Evolutionary conservation across 2,329 filamentous ascomycete species (phyloP), one percentile per base, ranked within the genome.

Genomic region (Seiridium cupressi): DNA sequence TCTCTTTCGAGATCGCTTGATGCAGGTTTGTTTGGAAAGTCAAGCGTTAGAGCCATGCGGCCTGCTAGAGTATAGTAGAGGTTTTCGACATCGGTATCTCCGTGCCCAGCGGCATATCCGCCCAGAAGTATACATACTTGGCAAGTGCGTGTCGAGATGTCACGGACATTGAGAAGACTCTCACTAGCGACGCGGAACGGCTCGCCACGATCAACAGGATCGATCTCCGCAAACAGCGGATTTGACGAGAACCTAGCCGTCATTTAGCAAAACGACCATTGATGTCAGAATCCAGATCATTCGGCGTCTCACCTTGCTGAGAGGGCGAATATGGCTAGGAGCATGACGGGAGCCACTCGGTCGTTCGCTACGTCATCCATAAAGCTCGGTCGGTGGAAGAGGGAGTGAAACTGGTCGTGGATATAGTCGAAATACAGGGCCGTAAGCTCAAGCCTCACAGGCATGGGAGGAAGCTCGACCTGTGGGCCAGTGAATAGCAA

Each of bases 101-200:
- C 70, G 13, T 77, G 72, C 3, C 70, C 72, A 47, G 73, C 69
- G 3, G 72, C 72, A 40, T 65, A 60, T 0, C 67, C 65, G 2
- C 73, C 77, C 0, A 79, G 63, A 5, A 79, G 63, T 4, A 79
- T 70, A 47, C 74, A 75, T 4, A 74, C 74, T 62, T 79, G 77
- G 8, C 78, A 66, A 1, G 73, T 77, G 3, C 57, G 66, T 18
- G 78, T 58, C 4, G 71, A 73, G 13, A 77, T 68, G n/a, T 74
- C 66, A 6, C 73, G 71, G 32, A 77, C 61, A 56, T 76, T 66
- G 5, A 76, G 65, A 1, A 72, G 62, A 11, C 55, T 62, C 61
- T 69, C 66, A 46, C 64, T 64, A 55, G 65, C 61, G 58, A 62
- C 32, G 55, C 65, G 53, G 59, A 65, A 66, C 18, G 48, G 51